Percentiles rank a stretch among this genome's conserved stretches.
These are phyloP conservation scores for Globisporangium uncinulatum DNA, from an alignment of 352 stramenopile genomes.

Conservation along the genomic window DNA sequence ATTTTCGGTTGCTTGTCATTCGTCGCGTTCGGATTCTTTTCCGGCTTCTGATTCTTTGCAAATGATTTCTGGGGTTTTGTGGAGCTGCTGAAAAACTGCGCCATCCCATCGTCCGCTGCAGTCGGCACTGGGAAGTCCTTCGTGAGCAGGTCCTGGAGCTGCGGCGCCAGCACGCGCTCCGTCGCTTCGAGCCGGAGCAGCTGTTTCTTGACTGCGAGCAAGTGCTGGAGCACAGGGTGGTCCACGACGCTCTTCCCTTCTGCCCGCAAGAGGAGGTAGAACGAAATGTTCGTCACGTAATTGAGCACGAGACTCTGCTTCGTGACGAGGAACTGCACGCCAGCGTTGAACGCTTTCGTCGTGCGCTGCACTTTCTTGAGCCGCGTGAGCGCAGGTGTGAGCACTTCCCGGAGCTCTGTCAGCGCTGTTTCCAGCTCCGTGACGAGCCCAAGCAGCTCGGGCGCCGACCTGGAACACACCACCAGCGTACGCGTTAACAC, in stretches of 20 bases:
- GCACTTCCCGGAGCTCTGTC: constrained; percentile 54
- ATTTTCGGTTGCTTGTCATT: constrained; percentile 30
- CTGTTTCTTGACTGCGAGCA: constrained; percentile 74
- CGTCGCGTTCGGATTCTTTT: constrained; percentile 20
- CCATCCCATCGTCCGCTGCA: constrained; percentile 41
- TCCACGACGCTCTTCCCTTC: constrained; percentile 77
- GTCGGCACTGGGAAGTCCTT: constrained; percentile 48
- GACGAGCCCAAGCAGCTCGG: constrained; percentile 69
- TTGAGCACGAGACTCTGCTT: constrained; percentile 81
- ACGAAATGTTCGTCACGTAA: constrained; percentile 83
- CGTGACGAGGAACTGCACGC: constrained; percentile 71
- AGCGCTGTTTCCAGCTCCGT: constrained; percentile 62
- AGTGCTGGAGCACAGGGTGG: constrained; percentile 72
- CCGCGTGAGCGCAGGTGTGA: constrained; percentile 66
- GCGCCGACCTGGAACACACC: constrained; percentile 29
- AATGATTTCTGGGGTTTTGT: constrained; percentile 9
- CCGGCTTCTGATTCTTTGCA: not conserved
- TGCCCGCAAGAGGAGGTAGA: constrained; percentile 76
- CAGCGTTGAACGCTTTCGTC: constrained; percentile 50
- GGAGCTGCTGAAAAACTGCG: constrained; percentile 56
- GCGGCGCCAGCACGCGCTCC: constrained; percentile 45
- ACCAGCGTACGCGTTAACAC: not conserved
- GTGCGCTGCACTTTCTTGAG: constrained; percentile 58
- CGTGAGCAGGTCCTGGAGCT: constrained; percentile 64
- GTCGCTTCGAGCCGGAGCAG: constrained; percentile 54